Evolutionary conservation across 805 yeast genomes (phyloP).

Genomic region (Alloascoidea hylecoeti): DNA sequence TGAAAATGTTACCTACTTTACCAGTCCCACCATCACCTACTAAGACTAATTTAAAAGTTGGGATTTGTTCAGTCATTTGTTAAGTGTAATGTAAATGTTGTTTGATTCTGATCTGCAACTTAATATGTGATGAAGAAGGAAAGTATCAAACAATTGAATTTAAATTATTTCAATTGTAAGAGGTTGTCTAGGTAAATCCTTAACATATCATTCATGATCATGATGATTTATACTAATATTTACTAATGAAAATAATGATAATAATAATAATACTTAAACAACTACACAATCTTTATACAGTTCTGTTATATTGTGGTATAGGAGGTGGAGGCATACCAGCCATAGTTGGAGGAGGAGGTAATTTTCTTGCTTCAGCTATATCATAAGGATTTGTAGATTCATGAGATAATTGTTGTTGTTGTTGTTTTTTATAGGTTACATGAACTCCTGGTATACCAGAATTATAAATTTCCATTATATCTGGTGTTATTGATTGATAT

Average conservation of each 20-base stretch:
- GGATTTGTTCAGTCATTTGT: too few relatives aligned
- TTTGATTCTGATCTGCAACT: too few relatives aligned
- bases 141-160: too few relatives aligned
- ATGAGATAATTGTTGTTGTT: neutral
- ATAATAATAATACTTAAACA: too few relatives aligned
- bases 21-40: slow-evolving; percentile 98
- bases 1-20: slow-evolving; percentile 30
- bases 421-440: neutral
- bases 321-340: slow-evolving; percentile 14
- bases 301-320: slow-evolving; percentile 8
- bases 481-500: too few relatives aligned
- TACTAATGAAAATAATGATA: too few relatives aligned
- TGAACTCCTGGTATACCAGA: neutral
- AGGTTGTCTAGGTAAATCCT: too few relatives aligned
- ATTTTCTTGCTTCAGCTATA: slow-evolving; percentile 8
- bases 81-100: too few relatives aligned
- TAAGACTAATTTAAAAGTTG: slow-evolving; percentile 77
- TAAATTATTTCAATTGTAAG: too few relatives aligned
- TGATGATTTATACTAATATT: too few relatives aligned
- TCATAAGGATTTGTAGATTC: slow-evolving; percentile 9
- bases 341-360: slow-evolving; percentile 15
- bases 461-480: neutral
- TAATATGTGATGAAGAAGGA: too few relatives aligned
- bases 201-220: too few relatives aligned
- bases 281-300: neutral